Evolutionary conservation across 306 rosid genomes (phyloP), one percentile per base, ranked within the genome.

Genomic region (Cucurbita pepo): DNA sequence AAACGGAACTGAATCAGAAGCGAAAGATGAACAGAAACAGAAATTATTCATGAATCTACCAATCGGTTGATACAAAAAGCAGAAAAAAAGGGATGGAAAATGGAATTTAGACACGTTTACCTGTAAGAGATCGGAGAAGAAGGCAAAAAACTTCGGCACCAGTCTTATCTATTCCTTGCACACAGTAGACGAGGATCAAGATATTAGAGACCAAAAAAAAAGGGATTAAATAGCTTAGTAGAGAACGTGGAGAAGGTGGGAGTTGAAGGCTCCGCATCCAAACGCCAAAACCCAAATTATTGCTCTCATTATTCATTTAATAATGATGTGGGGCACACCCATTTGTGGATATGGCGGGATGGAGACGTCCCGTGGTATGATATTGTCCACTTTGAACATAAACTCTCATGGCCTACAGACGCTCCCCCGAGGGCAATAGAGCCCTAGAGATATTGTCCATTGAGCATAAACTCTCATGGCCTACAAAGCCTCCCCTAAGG

Each of bases 151-250:
- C 25, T 79, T 63, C 82, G 47, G 81, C 70, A 77, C 84, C 78
- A 82, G 85, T 82, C 96, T 88, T 88, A 82, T 82, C 86, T 72
- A 77, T 82, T 82, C 74, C 79, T 38, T 79, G 83, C 82, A 75
- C 82, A 75, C 69, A 84, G 81, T 53, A 64, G 81, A 79, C 83
- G 82, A 80, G 76, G 79, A 82, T 71, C 77, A 76, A 77, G 81
- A 78, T 78, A 72, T 56, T 10, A 63, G 8, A 74, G 43, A 40
- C 6, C 8, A 30, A 52, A 19, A 41, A 41, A 55, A 41, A 60
- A 41, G 59, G 6, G 21, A 8, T 11, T 25, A 66, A 7, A 56
- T 40, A 40, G 69, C 48, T 53, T 63, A 22, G 21, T 19, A 37
- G 72, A 25, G 25, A 25, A 25, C 25, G 25, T 25, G 25, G 25